Evolutionary conservation across 2,329 filamentous ascomycete species (phyloP), one percentile per base, ranked within the genome.

Genomic region (Fonsecaea multimorphosa): DNA sequence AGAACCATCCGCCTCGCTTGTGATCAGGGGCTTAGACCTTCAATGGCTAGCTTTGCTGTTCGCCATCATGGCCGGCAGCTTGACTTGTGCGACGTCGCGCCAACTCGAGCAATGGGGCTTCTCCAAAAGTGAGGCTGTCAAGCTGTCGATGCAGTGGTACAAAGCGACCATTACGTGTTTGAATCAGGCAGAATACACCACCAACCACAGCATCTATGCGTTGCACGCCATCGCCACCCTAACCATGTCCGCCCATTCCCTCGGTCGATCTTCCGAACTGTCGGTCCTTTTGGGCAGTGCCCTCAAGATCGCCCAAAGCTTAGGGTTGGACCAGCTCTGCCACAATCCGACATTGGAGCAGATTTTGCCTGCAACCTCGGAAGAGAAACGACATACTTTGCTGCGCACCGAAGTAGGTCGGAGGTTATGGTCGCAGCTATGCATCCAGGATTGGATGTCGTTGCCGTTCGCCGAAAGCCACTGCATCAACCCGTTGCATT

Each of bases 191-290:
- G 78, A 82, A 54, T 84, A 79, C 65, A 81, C 79, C 49, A 76
- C 76, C 24, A 72, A 74, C 46, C 78, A 80, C 66, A 78, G 77
- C 8, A 74, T 82, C 1, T 76, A 79, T 46, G 76, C 79, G 0
- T 75, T 83, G 2, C 80, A 84, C 67, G 78, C 82, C 5, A 81
- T 85, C 32, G 73, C 80, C 12, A 81, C 78, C 1, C 72, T 82
- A 32, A 83, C 82, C n/a, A 79, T 82, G 2, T 80, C 80, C 8
- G 82, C 81, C 8, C 83, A 85, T 71, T 73, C 82, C 16, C 75
- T 84, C 0, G 83, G 82, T 1, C 80, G 78, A 27, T 81, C 81
- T 6, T 83, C 82, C 67, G 79, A 79, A 49, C 82, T 82, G 65
- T 79, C 77, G 3, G 79, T 82, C 1, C 75, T 81, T 22, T 75